Percentiles rank a stretch among this genome's conserved stretches.
Conservation (phyloP, 2,329 filamentous ascomycete genomes). For the Xylaria sp. region DNA sequence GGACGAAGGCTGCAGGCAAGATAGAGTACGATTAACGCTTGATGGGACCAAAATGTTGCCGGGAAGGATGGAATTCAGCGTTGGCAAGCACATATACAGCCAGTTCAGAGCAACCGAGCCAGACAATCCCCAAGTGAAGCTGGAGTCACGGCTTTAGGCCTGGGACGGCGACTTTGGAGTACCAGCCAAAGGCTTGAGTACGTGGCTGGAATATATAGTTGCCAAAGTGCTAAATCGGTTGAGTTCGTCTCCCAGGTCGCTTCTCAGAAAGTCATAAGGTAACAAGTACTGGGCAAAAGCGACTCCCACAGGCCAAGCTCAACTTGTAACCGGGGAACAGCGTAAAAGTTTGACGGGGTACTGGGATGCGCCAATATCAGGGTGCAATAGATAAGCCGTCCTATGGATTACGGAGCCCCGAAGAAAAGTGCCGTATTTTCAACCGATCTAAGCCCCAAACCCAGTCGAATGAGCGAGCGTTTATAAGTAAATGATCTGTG, state of each 20-base stretch:
- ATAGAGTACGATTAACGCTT: slow-evolving; percentile 20
- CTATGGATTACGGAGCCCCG: slow-evolving; percentile 11
- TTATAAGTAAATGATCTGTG: slow-evolving; percentile 20
- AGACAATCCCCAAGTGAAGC: slow-evolving; percentile 4
- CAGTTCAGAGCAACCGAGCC: slow-evolving; percentile 12
- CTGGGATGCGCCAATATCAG: slow-evolving; percentile 14
- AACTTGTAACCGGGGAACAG: slow-evolving; percentile 11
- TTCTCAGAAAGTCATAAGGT: slow-evolving; percentile 6
- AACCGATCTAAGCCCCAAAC: slow-evolving; percentile 9
- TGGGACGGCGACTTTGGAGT: slow-evolving; percentile 3
- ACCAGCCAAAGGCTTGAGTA: slow-evolving; percentile 2
- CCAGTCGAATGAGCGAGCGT: slow-evolving; percentile 16
- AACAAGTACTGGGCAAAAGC: not conserved
- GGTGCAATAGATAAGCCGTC: slow-evolving; percentile 6
- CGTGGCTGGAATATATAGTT: not conserved
- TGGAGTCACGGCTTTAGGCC: slow-evolving; percentile 7
- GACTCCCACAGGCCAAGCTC: slow-evolving; percentile 1
- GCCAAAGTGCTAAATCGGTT: slow-evolving; percentile 3
- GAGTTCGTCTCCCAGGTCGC: slow-evolving; percentile 2
- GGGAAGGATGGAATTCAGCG: slow-evolving; percentile 16
- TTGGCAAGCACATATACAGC: slow-evolving; percentile 2
- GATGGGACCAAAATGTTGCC: not conserved
- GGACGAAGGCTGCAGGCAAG: slow-evolving; percentile 17
- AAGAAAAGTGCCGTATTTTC: slow-evolving; percentile 12
- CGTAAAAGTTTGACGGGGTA: slow-evolving; percentile 10